Percentiles rank a stretch among this genome's conserved stretches.
Evolutionary conservation across 1,284 basidiomycete genomes (phyloP).

Genomic region (Cystobasidium slooffiae): DNA sequence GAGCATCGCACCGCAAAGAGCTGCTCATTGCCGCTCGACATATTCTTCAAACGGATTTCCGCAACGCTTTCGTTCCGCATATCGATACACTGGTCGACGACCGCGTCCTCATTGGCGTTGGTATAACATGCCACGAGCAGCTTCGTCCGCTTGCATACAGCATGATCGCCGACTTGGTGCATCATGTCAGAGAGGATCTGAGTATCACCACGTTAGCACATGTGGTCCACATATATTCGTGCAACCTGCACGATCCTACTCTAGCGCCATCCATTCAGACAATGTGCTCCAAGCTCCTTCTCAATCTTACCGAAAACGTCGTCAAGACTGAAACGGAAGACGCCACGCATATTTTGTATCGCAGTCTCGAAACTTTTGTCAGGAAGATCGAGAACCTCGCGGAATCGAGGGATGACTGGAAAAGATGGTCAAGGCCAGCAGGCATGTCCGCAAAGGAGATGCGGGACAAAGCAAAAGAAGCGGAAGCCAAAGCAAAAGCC

Average conservation of each 20-base stretch:
- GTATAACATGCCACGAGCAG: slow-evolving; percentile 77
- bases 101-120: slow-evolving; percentile 83
- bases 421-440: slow-evolving; percentile 46
- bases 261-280: slow-evolving; percentile 82
- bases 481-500: slow-evolving; percentile 31
- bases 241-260: slow-evolving; percentile 86
- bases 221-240: slow-evolving; percentile 83
- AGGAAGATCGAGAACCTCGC: slow-evolving; percentile 83
- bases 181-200: slow-evolving; percentile 86
- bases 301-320: slow-evolving; percentile 85
- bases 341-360: slow-evolving; percentile 69
- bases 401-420: slow-evolving; percentile 54
- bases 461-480: slow-evolving; percentile 50
- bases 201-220: slow-evolving; percentile 76
- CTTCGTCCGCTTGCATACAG: slow-evolving; percentile 83
- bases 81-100: slow-evolving; percentile 92
- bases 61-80: slow-evolving; percentile 78
- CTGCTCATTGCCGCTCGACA: slow-evolving; percentile 91
- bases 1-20: slow-evolving; percentile 86
- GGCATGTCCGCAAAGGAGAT: slow-evolving; percentile 64
- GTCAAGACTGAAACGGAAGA: slow-evolving; percentile 66
- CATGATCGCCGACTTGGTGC: slow-evolving; percentile 89
- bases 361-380: slow-evolving; percentile 82
- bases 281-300: slow-evolving; percentile 90
- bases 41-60: slow-evolving; percentile 78